A percentile compares a stretch with the other conserved stretches of the same genome.
Evolutionary conservation across 2,329 filamentous ascomycete genomes (phyloP).

Genomic region (Aureobasidium namibiae): DNA sequence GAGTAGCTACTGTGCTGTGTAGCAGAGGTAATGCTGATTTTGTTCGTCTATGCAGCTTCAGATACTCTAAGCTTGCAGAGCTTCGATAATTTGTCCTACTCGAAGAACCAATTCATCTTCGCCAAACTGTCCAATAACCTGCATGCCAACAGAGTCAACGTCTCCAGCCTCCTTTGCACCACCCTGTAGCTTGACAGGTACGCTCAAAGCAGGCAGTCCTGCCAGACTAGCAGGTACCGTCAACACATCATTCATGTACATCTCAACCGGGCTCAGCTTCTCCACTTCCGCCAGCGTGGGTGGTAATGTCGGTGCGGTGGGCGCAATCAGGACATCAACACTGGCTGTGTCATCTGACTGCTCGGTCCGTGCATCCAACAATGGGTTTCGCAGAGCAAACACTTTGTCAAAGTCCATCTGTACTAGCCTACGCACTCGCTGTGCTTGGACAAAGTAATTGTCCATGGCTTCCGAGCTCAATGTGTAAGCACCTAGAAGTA

Average conservation of each 20-base stretch:
- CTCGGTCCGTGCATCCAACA: conserved; percentile 35
- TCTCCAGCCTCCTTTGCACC: conserved; percentile 21
- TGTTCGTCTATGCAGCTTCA: background rate
- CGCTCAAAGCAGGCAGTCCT: conserved; percentile 77
- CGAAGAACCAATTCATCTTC: conserved; percentile 59
- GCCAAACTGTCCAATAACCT: conserved; percentile 75
- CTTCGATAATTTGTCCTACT: conserved; percentile 44
- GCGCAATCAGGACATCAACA: conserved; percentile 81
- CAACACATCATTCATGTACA: conserved; percentile 89
- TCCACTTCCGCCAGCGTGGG: conserved; percentile 55
- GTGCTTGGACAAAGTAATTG: conserved; percentile 94
- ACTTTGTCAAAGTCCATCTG: conserved; percentile 77
- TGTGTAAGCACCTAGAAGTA: conserved; percentile 82
- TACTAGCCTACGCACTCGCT: conserved; percentile 75
- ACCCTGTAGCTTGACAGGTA: conserved; percentile 49
- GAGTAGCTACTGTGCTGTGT: background rate
- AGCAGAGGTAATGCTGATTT: background rate
- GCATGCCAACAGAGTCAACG: conserved; percentile 51
- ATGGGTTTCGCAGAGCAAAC: conserved; percentile 62
- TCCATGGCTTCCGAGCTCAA: conserved; percentile 85
- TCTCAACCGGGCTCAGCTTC: conserved; percentile 53
- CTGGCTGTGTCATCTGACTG: conserved; percentile 23
- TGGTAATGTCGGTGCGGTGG: conserved; percentile 72
- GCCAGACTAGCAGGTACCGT: conserved; percentile 92
- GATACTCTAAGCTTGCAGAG: conserved; percentile 13